Evolutionary conservation across 2,329 filamentous ascomycete genomes (phyloP).

Genomic region (Botrytis hyacinthi): DNA sequence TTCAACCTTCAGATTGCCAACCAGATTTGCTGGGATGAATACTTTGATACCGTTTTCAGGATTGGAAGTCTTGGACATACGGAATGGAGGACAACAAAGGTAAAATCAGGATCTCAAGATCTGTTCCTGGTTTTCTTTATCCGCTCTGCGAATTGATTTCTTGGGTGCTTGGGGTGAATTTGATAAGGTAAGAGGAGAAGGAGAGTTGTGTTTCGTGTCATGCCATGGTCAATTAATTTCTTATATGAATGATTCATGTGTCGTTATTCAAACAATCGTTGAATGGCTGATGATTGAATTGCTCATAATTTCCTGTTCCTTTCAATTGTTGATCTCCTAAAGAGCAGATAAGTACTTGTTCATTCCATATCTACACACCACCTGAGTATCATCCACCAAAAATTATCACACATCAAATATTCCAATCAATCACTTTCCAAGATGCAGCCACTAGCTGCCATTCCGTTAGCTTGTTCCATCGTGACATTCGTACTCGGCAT

Average conservation of each 20-base stretch:
- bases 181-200: background rate
- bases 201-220: background rate
- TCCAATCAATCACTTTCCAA: background rate
- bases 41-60: background rate
- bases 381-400: background rate
- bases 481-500: slow-evolving; percentile 57
- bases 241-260: slow-evolving; percentile 11
- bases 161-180: slow-evolving; percentile 6
- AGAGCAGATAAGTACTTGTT: background rate
- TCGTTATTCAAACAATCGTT: background rate
- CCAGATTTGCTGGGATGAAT: background rate
- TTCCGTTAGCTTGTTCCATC: slow-evolving; percentile 51
- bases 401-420: background rate
- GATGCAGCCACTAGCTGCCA: slow-evolving; percentile 48
- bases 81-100: background rate
- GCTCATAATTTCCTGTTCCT: background rate
- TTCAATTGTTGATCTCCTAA: background rate
- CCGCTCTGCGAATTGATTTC: background rate
- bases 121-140: slow-evolving; percentile 7
- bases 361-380: background rate
- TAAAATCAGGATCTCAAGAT: background rate
- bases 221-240: background rate
- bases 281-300: background rate
- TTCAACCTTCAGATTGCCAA: background rate
- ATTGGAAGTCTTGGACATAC: background rate